Percentiles rank a stretch among this genome's conserved stretches.
Evolutionary conservation across 176 grass and related monocot species (phyloP).

Genomic region (Zoysia pacifica): DNA sequence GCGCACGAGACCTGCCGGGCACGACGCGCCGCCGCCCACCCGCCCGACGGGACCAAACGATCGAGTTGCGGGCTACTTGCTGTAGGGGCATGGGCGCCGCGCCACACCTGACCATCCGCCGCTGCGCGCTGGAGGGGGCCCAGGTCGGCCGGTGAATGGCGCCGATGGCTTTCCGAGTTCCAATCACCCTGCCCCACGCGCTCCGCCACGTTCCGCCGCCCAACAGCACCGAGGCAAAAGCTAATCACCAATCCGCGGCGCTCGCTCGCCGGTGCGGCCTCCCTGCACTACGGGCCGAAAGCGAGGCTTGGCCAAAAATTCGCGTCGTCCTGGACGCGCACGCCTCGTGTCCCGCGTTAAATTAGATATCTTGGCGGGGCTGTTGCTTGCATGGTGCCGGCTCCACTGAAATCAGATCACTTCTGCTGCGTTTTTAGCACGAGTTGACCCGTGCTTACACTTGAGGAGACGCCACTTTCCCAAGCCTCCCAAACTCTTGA

Average conservation of each 20-base stretch:
- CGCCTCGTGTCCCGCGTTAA: not conserved
- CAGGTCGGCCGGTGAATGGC: constrained; percentile 3
- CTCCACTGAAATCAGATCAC: not conserved
- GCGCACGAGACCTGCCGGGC: not conserved
- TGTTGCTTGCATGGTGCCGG: not conserved
- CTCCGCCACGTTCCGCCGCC: constrained; percentile 35
- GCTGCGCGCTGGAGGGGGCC: not conserved
- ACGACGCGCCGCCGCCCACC: not conserved
- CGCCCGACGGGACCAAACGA: constrained; percentile 15
- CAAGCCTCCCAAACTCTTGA: not conserved
- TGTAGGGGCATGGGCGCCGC: not conserved
- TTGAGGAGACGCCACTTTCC: too few relatives aligned
- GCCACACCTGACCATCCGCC: not conserved
- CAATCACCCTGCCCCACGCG: not conserved
- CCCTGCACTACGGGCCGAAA: not conserved
- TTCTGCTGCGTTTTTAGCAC: not conserved
- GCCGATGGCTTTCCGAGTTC: not conserved
- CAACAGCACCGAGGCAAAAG: constrained; percentile 31
- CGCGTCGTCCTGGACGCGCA: not conserved
- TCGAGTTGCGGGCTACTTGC: constrained; percentile 6
- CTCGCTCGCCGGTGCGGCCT: not conserved
- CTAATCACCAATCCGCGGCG: not conserved
- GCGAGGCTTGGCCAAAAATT: constrained; percentile 9
- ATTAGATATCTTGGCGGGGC: not conserved
- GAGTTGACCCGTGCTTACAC: too few relatives aligned